Conservation (phyloP, 2,329 filamentous ascomycete species). For the Alternaria sp. region DNA sequence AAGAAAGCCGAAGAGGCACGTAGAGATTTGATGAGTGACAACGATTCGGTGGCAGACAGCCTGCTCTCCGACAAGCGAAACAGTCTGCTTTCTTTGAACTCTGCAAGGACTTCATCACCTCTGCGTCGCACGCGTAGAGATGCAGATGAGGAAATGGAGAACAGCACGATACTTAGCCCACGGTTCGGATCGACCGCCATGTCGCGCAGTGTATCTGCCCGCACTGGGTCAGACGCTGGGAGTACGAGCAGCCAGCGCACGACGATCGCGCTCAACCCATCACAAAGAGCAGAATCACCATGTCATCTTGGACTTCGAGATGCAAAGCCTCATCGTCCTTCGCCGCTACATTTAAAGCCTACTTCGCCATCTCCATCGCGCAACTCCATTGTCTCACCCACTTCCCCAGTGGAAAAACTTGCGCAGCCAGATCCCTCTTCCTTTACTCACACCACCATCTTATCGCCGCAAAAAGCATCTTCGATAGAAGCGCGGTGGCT, state of each 20-base stretch:
- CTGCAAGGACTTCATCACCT: conserved; percentile 42
- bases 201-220: conserved; percentile 38
- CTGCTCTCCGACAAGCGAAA: conserved; percentile 45
- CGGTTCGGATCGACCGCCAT: conserved; percentile 29
- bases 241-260: conserved; percentile 50
- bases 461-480: conserved; percentile 79
- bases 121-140: conserved; percentile 36
- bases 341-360: conserved; percentile 45
- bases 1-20: conserved; percentile 44
- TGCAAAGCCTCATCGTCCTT: conserved; percentile 42
- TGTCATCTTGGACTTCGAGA: conserved; percentile 32
- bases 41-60: conserved; percentile 40
- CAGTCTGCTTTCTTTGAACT: conserved; percentile 40
- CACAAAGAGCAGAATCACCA: conserved; percentile 35
- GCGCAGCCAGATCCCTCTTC: conserved; percentile 31
- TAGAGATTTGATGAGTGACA: conserved; percentile 44
- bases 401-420: conserved; percentile 28
- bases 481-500: conserved; percentile 78
- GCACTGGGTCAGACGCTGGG: conserved; percentile 46
- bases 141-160: conserved; percentile 41
- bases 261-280: conserved; percentile 41
- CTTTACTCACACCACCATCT: conserved; percentile 59
- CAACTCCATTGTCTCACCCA: conserved; percentile 27
- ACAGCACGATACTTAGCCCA: conserved; percentile 42
- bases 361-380: conserved; percentile 44